phyloP scores from a whole-genome alignment of 1,139 yeast species.

The Lodderomyces orthopsilosis region DNA sequence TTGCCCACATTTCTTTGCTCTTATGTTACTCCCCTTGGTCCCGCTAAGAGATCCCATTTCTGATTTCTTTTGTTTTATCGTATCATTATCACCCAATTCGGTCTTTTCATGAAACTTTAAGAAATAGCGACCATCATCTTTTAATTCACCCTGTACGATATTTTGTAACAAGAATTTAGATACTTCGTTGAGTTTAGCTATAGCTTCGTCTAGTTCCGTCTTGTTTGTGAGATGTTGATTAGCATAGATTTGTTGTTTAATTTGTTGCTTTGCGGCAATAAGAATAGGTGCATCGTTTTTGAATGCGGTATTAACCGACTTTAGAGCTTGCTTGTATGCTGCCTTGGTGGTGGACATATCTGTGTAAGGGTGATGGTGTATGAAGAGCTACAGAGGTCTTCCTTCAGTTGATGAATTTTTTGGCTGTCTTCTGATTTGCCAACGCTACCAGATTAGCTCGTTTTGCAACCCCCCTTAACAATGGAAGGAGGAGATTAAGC shows the following conservation, averaged over 20 bases:
- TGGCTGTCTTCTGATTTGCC: neutral
- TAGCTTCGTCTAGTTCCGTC: slow-evolving; percentile 48
- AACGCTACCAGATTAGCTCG: neutral
- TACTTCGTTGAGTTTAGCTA: slow-evolving; percentile 65
- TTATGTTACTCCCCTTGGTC: slow-evolving; percentile 22
- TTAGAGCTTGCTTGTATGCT: slow-evolving; percentile 67
- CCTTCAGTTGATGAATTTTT: neutral
- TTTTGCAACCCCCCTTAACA: too few species aligned
- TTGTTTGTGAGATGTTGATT: slow-evolving; percentile 29
- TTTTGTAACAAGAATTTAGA: slow-evolving; percentile 65
- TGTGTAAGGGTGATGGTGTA: neutral
- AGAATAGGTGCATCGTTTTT: slow-evolving; percentile 52
- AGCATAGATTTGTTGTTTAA: slow-evolving; percentile 55
- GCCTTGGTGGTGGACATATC: slow-evolving; percentile 22
- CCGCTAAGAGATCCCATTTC: slow-evolving; percentile 46
- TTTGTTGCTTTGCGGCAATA: slow-evolving; percentile 60
- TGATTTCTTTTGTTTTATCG: slow-evolving; percentile 35
- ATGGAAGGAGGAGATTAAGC: too few species aligned
- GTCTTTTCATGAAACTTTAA: slow-evolving; percentile 77
- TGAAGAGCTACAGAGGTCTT: neutral
- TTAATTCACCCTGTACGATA: slow-evolving; percentile 77
- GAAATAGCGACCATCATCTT: slow-evolving; percentile 43
- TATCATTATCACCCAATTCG: slow-evolving; percentile 86
- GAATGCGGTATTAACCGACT: slow-evolving; percentile 74
- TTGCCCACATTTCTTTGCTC: slow-evolving; percentile 7